Conservation (phyloP, 2,329 filamentous ascomycete species). For the Colletotrichum sp. region DNA sequence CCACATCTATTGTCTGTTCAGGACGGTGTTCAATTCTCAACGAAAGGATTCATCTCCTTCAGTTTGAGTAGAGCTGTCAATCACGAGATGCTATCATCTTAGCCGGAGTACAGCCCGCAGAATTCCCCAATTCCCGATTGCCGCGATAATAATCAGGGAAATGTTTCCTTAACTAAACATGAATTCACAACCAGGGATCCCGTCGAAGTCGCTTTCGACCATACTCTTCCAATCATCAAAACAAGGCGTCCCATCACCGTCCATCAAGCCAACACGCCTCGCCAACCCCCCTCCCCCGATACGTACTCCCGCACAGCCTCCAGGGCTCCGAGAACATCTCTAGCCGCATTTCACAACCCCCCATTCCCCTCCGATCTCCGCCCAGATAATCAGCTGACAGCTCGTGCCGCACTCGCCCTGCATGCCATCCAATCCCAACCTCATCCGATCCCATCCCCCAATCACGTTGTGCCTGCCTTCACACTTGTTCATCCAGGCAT, state of each 20-base stretch:
- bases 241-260: background rate
- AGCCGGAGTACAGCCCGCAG: background rate
- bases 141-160: background rate
- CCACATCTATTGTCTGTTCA: background rate
- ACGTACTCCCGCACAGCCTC: background rate
- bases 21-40: rapidly evolving
- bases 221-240: background rate
- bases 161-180: background rate
- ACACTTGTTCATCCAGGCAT: background rate
- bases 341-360: background rate
- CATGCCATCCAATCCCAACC: background rate
- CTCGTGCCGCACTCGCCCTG: background rate
- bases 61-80: background rate
- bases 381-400: background rate
- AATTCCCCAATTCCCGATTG: background rate
- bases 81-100: background rate
- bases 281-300: background rate
- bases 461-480: background rate
- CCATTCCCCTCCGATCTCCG: background rate
- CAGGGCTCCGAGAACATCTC: background rate
- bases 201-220: background rate
- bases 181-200: background rate
- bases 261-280: background rate
- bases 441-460: background rate
- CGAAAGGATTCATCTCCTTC: background rate